phyloP scores from a whole-genome alignment of 305 asterid species.

The Striga hermonthica region DNA sequence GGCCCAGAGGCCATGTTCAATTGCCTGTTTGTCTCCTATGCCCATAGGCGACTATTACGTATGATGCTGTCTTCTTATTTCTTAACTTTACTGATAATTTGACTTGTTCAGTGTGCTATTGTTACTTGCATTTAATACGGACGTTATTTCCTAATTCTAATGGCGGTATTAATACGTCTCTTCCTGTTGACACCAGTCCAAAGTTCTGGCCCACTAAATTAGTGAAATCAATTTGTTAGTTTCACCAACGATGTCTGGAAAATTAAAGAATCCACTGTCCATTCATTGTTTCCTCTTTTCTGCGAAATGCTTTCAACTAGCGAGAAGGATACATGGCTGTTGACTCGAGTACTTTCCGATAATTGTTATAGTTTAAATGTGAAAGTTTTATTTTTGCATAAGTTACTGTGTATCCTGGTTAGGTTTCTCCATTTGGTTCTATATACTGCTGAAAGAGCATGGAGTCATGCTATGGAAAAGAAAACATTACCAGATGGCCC shows the following conservation, averaged over 20 bases:
- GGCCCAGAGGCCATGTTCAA: too few species aligned
- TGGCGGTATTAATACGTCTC: background rate
- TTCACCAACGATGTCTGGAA: background rate
- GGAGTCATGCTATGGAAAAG: constrained; percentile 99
- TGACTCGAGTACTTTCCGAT: too few species aligned
- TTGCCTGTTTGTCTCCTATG: too few species aligned
- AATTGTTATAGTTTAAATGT: background rate
- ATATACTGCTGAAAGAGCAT: constrained; percentile 92
- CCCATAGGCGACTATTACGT: too few species aligned
- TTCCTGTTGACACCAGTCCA: background rate
- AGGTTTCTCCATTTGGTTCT: constrained; percentile 91
- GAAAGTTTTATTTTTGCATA: constrained; percentile 3
- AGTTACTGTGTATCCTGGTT: constrained; percentile 26
- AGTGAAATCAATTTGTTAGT: constrained; percentile 1
- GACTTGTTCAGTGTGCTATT: too few species aligned
- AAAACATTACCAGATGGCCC: constrained; percentile 93
- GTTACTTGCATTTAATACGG: too few species aligned
- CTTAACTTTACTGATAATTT: too few species aligned
- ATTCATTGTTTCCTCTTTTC: too few species aligned
- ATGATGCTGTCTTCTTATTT: too few species aligned
- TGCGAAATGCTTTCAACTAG: too few species aligned
- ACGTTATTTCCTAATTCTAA: background rate
- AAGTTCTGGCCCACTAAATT: background rate
- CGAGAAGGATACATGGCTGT: too few species aligned
- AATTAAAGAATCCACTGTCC: background rate